Conservation (phyloP, 1,284 basidiomycete species). For the Malassezia arunalokei region DNA sequence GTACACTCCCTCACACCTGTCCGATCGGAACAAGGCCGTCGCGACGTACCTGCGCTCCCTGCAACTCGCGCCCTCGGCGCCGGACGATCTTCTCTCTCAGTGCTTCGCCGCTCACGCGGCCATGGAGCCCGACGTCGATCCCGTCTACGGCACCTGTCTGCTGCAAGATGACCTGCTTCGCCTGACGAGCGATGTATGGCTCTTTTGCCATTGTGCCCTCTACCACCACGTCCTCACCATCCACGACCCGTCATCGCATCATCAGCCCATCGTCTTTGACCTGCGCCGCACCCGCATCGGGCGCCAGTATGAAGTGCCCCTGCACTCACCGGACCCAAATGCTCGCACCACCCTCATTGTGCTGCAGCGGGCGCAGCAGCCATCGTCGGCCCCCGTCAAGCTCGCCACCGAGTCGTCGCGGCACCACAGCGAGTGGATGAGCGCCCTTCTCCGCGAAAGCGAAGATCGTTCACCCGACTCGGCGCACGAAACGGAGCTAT, state of each 20-base stretch:
- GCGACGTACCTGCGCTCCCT: conserved; percentile 3
- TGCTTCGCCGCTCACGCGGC: conserved; percentile 5
- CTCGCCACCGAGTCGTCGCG: neutral
- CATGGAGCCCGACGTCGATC: neutral
- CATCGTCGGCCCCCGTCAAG: neutral
- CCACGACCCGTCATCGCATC: neutral
- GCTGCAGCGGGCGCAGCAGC: neutral
- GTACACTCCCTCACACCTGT: conserved; percentile 1
- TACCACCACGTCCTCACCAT: neutral
- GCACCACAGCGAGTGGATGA: conserved; percentile 6
- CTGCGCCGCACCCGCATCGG: conserved; percentile 6
- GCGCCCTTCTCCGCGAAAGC: conserved; percentile 3
- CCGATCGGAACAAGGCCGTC: conserved; percentile 7
- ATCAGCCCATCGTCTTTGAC: neutral
- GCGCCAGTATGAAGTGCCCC: conserved; percentile 1
- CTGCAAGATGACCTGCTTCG: conserved; percentile 5
- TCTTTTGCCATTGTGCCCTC: neutral
- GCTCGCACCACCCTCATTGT: conserved; percentile 1
- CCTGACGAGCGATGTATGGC: neutral
- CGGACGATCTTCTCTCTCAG: conserved; percentile 4
- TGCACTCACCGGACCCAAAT: neutral
- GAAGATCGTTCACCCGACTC: neutral
- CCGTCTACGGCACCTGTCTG: neutral
- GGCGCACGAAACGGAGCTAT: no score
- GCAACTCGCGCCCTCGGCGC: neutral